A percentile compares a stretch with the other conserved stretches of the same genome.
phyloP scores from a whole-genome alignment of 179 eudicot genomes.

The Spinacia oleracea region DNA sequence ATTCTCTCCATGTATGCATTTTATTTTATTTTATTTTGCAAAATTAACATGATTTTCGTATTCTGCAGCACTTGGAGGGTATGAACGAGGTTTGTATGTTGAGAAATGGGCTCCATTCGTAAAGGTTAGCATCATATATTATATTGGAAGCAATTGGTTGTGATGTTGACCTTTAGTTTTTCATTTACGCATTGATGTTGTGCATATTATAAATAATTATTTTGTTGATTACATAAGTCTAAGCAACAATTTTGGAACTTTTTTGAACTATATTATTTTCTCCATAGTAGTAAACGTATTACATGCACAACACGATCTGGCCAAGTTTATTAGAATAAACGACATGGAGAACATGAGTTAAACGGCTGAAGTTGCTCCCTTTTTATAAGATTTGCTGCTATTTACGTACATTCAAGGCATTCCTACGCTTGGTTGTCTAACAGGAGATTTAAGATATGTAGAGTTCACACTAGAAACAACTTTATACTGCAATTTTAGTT shows the following conservation, averaged over 20 bases:
- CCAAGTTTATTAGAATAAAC: background rate
- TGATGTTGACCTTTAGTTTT: background rate
- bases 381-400: background rate
- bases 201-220: background rate
- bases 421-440: background rate
- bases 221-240: background rate
- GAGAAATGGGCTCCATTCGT: slow-evolving; percentile 98
- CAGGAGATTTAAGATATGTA: background rate
- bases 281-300: background rate
- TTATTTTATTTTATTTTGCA: background rate
- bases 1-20: background rate
- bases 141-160: background rate
- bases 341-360: background rate
- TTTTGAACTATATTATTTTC: background rate
- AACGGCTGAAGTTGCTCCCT: background rate
- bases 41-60: slow-evolving; percentile 6
- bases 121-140: slow-evolving; percentile 59
- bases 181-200: background rate
- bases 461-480: background rate
- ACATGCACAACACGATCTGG: background rate
- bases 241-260: background rate
- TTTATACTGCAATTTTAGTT: background rate
- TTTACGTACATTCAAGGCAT: background rate
- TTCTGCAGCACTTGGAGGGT: slow-evolving; percentile 84
- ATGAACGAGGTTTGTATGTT: slow-evolving; percentile 72